These are phyloP conservation scores for Hemileccinum impolitum DNA, from an alignment of 768 basidiomycete genomes.

Conservation along the genomic window DNA sequence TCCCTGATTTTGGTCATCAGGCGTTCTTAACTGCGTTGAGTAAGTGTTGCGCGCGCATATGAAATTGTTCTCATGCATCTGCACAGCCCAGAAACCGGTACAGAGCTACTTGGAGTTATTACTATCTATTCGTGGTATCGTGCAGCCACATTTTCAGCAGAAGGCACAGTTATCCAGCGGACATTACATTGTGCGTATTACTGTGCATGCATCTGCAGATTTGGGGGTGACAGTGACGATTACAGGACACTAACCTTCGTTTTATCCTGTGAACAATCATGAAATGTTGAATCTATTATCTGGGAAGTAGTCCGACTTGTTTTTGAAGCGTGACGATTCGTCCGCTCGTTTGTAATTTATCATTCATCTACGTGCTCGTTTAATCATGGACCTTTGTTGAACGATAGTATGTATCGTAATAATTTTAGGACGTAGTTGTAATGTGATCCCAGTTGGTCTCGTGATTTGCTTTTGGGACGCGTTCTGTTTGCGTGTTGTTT, in stretches of 20 bases:
- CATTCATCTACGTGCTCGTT: neutral
- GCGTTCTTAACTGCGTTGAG: slow-evolving; percentile 57
- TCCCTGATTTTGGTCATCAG: slow-evolving; percentile 32
- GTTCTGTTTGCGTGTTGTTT: slow-evolving; percentile 35
- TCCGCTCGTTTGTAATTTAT: neutral
- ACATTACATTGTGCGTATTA: slow-evolving; percentile 52
- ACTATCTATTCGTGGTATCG: slow-evolving; percentile 52
- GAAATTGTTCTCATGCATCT: neutral
- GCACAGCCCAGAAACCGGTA: slow-evolving; percentile 43
- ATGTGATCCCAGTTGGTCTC: slow-evolving; percentile 9
- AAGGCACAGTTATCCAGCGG: slow-evolving; percentile 73
- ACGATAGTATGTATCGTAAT: too few relatives aligned
- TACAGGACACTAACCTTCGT: slow-evolving; percentile 27
- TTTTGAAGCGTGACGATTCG: neutral
- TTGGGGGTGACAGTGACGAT: neutral
- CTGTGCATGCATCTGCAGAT: neutral
- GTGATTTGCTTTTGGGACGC: slow-evolving; percentile 19
- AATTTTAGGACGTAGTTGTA: neutral
- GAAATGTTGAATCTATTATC: neutral
- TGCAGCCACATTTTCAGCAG: slow-evolving; percentile 62
- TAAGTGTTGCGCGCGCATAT: slow-evolving; percentile 15
- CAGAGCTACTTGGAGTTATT: slow-evolving; percentile 69
- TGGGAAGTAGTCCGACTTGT: slow-evolving; percentile 7
- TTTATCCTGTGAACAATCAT: slow-evolving; percentile 27
- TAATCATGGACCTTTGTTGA: neutral